Evolutionary conservation across 164 flowering plant species (phyloP).

Genomic region (Vitis vinifera): DNA sequence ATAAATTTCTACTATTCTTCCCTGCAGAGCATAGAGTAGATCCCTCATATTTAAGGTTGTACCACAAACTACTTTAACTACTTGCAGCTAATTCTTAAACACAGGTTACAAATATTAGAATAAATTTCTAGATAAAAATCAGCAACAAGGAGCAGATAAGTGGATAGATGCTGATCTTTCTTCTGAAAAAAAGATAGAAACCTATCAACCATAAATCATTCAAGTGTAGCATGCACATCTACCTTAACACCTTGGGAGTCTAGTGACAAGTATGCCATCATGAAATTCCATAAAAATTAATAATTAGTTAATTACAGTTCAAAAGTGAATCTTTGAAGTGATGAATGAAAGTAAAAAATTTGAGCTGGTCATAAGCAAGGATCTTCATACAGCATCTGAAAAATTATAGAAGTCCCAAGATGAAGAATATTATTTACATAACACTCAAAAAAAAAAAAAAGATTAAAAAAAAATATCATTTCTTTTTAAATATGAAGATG

Average conservation of each 20-base stretch:
- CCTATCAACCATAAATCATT: neutral
- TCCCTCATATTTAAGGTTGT: neutral
- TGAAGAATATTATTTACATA: too few species aligned
- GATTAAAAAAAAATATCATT: too few species aligned
- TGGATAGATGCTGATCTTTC: too few species aligned
- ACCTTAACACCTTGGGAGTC: neutral
- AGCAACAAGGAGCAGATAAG: too few species aligned
- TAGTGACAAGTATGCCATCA: neutral
- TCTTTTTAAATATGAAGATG: too few species aligned
- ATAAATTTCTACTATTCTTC: constrained; percentile 87
- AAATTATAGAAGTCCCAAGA: too few species aligned
- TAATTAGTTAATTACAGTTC: neutral
- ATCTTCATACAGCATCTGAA: too few species aligned
- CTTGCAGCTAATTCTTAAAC: constrained; percentile 1
- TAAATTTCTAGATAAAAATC: too few species aligned
- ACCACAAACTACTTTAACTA: neutral
- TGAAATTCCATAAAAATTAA: neutral
- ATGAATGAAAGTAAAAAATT: neutral
- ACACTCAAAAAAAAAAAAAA: too few species aligned
- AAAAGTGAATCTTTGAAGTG: neutral
- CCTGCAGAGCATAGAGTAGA: constrained; percentile 41
- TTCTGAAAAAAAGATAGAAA: neutral
- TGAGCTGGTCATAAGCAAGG: neutral
- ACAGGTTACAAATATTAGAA: too few species aligned
- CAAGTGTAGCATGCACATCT: neutral